Evolutionary conservation across 306 rosid species (phyloP).

Genomic region (Quercus berberidifolia): DNA sequence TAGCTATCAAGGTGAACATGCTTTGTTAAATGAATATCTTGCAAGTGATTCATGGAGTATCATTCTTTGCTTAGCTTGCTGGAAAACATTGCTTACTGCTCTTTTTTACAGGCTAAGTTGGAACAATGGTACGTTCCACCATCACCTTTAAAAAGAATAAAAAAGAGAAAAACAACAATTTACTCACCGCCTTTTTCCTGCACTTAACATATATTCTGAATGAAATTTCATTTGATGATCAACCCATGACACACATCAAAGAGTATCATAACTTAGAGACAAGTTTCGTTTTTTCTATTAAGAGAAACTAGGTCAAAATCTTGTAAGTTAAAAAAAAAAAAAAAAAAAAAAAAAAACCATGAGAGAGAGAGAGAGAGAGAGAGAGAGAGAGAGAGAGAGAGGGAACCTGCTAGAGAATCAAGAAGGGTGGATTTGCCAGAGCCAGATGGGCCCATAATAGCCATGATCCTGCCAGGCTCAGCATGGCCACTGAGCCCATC

Average conservation of each 20-base stretch:
- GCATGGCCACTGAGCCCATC: constrained; percentile 74
- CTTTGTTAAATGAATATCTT: not conserved
- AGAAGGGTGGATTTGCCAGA: constrained; percentile 95
- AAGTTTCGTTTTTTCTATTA: no score
- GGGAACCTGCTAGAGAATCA: constrained; percentile 78
- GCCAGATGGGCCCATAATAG: constrained; percentile 97
- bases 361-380: not conserved
- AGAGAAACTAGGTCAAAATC: not conserved
- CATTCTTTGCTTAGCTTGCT: not conserved
- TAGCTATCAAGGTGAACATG: not conserved
- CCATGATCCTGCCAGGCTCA: constrained; percentile 84
- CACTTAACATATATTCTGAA: not conserved
- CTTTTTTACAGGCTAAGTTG: not conserved
- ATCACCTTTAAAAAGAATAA: not conserved
- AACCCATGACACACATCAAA: no score
- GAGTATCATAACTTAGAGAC: no score
- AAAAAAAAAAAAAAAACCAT: not conserved
- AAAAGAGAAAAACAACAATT: not conserved
- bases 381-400: not conserved
- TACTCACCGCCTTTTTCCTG: not conserved
- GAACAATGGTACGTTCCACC: not conserved
- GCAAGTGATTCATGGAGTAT: not conserved
- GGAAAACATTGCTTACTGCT: not conserved
- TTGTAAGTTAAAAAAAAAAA: not conserved
- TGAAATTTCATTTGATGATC: no score